phyloP scores from a whole-genome alignment of 2,329 filamentous ascomycete species.

The Ascochyta koolunga region DNA sequence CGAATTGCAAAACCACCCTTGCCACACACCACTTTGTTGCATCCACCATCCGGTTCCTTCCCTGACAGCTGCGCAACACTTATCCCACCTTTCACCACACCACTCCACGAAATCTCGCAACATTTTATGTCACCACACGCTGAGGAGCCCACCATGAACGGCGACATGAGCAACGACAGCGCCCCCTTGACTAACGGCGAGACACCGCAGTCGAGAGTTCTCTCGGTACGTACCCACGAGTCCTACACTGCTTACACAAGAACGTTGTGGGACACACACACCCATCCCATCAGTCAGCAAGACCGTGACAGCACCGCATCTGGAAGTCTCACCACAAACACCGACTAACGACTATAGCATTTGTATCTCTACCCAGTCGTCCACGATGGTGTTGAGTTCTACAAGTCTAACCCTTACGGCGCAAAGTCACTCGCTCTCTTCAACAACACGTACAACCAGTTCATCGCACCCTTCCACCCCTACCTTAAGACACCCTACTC shows the following conservation, averaged over 20 bases:
- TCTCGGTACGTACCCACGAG: constrained; percentile 43
- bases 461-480: constrained; percentile 79
- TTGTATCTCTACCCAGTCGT: constrained; percentile 84
- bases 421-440: constrained; percentile 80
- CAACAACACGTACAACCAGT: constrained; percentile 74
- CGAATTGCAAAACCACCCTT: constrained; percentile 14
- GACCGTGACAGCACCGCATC: constrained; percentile 2
- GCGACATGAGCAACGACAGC: constrained; percentile 39
- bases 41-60: constrained; percentile 12
- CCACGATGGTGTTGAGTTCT: constrained; percentile 75
- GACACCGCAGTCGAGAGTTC: constrained; percentile 46
- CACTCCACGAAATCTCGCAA: constrained; percentile 8
- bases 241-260: constrained; percentile 1
- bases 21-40: constrained; percentile 20
- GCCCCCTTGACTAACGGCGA: constrained; percentile 49
- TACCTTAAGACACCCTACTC: constrained; percentile 80
- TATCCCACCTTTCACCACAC: constrained; percentile 15
- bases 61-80: constrained; percentile 11
- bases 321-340: background rate
- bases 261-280: constrained; percentile 5
- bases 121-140: constrained; percentile 43
- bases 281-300: constrained; percentile 17
- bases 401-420: constrained; percentile 83
- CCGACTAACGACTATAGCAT: constrained; percentile 63
- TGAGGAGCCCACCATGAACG: constrained; percentile 38